A percentile compares a stretch with the other conserved stretches of the same genome.
phyloP scores from a whole-genome alignment of 192 early-diverging fungal genomes.

The Allomyces javanicus region DNA sequence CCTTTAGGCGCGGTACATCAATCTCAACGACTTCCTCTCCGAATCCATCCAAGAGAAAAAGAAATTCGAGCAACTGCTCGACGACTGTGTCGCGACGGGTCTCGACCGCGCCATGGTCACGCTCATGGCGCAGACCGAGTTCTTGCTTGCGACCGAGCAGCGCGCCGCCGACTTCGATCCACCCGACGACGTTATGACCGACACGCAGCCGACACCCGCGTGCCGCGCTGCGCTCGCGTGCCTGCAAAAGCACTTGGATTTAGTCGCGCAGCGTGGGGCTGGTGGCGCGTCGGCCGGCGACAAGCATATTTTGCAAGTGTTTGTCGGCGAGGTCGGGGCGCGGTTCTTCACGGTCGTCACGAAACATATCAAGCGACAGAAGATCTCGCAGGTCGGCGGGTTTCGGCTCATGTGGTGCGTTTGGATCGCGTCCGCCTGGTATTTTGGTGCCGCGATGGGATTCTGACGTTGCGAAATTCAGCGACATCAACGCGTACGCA shows the following conservation, averaged over 20 bases:
- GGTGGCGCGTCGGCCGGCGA: conserved; percentile 39
- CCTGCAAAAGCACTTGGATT: conserved; percentile 49
- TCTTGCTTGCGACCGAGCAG: conserved; percentile 58
- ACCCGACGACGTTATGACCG: conserved; percentile 23
- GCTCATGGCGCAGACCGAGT: conserved; percentile 63
- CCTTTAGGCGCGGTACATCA: conserved; percentile 39
- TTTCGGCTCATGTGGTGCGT: conserved; percentile 65
- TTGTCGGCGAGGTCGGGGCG: conserved; percentile 69
- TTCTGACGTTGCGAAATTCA: no score
- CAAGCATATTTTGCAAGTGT: conserved; percentile 70
- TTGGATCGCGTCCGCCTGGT: neutral
- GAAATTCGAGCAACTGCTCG: conserved; percentile 59
- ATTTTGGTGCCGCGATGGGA: no score
- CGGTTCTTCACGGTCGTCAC: conserved; percentile 69
- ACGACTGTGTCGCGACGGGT: conserved; percentile 76
- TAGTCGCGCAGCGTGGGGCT: conserved; percentile 19
- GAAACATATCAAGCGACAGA: conserved; percentile 63
- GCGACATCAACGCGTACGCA: conserved; percentile 65
- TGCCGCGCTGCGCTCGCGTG: conserved; percentile 57
- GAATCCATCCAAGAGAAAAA: conserved; percentile 83
- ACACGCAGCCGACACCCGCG: conserved; percentile 63
- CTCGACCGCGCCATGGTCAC: conserved; percentile 76
- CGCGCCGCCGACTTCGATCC: conserved; percentile 53
- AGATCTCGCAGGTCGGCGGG: conserved; percentile 64
- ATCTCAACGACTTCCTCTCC: conserved; percentile 80